Conservation (phyloP, 306 rosid species). For the Arachis stenosperma region DNA sequence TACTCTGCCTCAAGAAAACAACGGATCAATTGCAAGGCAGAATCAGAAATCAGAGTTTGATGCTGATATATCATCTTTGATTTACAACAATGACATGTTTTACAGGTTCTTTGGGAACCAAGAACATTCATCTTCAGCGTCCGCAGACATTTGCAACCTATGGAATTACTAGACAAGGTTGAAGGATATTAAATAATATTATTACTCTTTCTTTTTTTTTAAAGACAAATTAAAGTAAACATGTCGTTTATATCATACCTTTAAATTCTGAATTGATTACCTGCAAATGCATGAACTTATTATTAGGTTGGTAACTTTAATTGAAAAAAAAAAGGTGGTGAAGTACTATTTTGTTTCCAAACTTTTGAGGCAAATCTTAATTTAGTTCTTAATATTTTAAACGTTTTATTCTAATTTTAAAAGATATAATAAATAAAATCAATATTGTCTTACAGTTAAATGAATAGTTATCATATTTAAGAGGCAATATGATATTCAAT, state of each 20-base stretch:
- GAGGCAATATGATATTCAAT: no score
- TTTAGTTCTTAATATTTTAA: no score
- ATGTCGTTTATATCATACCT: background rate
- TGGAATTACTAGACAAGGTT: constrained; percentile 56
- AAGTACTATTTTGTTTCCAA: no score
- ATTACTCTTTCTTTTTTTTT: no score
- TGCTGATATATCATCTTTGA: constrained; percentile 45
- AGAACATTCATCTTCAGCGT: constrained; percentile 47
- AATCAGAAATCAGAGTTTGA: constrained; percentile 33
- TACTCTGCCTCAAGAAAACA: constrained; percentile 45
- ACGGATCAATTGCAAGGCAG: constrained; percentile 34
- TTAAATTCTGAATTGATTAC: constrained; percentile 32
- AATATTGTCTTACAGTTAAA: no score
- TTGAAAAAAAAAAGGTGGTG: no score
- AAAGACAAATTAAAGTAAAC: background rate
- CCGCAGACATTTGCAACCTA: constrained; percentile 43
- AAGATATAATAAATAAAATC: no score
- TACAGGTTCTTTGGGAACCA: constrained; percentile 40
- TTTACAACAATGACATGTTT: constrained; percentile 44
- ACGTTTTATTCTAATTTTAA: no score
- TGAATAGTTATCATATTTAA: no score
- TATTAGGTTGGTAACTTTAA: background rate
- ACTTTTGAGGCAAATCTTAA: no score
- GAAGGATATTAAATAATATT: background rate
- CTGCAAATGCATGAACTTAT: background rate